Base-by-base conservation (phyloP, 2,329 filamentous ascomycete genomes). In the Albophoma yamanashiensis region DNA sequence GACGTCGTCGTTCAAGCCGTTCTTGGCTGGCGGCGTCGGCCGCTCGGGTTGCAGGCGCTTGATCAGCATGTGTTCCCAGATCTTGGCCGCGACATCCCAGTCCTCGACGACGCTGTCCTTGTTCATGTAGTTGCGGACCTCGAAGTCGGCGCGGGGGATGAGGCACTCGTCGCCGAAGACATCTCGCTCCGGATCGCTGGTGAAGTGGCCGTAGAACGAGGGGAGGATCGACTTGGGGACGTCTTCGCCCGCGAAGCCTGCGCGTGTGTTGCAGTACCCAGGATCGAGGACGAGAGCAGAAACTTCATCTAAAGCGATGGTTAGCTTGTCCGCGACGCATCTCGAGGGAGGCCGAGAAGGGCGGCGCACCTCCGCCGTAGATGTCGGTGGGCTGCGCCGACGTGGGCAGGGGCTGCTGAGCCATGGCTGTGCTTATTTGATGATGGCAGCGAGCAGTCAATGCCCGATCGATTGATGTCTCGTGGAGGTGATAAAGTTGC, bases 231-330 rank as follows among this genome's bases (percentile, higher is more conserved):
- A 92, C 79, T 97, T 97, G 67, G 94, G 94, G 0, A 92, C 89
- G 76, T 99, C 94, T 83, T 99, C 95, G 71, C 95, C 94, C 15
- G 95, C 95, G 71, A 97, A 99, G 61, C 94, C 94, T 62, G 92
- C 94, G 75, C 95, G 92, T 47, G 90, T 92, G 67, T 86, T 88
- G 70, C 89, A 91, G 78, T 92, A 97, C 63, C 95, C 94, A 3
- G 94, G 90, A 72, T 99, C 94, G 71, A 99, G 90, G 43, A 99
- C 91, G 67, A 99, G 89, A 58, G 95, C 95, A 42, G 92, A 95
- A 65, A 99, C 92, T 79, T 99, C 94, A 80, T 99, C 94, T 96
- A 68, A 3, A 22, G 17, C 2, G 11, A 4, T 9, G 20, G 50
- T 55, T 55, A 55, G 50, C 50, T 22, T 17, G 4, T 1, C 7